Conservation (phyloP, 495 filamentous ascomycete species). For the Lichina pygmaea region DNA sequence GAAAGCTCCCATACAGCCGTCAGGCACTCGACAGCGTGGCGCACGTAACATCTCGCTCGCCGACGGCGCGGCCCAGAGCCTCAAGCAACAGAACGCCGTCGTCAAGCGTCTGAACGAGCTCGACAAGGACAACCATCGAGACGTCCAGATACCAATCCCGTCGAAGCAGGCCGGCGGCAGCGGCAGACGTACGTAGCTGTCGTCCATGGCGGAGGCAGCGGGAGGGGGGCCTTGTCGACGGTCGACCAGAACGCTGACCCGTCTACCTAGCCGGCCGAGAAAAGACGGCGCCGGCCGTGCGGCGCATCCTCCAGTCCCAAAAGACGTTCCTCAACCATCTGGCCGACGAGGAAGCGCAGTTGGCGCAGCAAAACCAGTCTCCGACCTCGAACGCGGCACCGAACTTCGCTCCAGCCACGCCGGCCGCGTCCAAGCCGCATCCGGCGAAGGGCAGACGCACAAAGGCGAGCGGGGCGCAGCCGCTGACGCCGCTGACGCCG, state of each 20-base stretch:
- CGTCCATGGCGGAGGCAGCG: not conserved
- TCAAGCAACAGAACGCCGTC: constrained; percentile 50
- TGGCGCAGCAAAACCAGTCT: constrained; percentile 11
- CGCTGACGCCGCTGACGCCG: constrained; percentile 10
- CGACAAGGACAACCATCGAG: constrained; percentile 51
- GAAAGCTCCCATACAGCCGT: constrained; percentile 27
- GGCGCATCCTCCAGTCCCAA: constrained; percentile 68
- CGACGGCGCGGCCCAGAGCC: constrained; percentile 31
- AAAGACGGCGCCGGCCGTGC: constrained; percentile 56
- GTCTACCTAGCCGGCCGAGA: constrained; percentile 5
- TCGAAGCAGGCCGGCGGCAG: constrained; percentile 4
- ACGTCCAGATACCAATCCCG: constrained; percentile 41
- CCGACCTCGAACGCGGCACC: constrained; percentile 9
- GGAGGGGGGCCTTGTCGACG: not conserved
- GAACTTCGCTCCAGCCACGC: constrained; percentile 1
- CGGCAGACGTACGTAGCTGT: constrained; percentile 14
- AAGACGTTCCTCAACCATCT: constrained; percentile 84
- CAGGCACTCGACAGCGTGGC: constrained; percentile 34
- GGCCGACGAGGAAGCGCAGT: constrained; percentile 58
- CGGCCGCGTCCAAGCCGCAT: not conserved
- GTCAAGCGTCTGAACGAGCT: constrained; percentile 51
- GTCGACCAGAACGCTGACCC: constrained; percentile 1
- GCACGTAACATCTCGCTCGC: constrained; percentile 22
- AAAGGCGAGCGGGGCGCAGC: too few species aligned
- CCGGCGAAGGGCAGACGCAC: constrained; percentile 3